These are phyloP conservation scores for Ophiostoma ulmi DNA, from an alignment of 2,329 filamentous ascomycete genomes.

Conservation along the genomic window DNA sequence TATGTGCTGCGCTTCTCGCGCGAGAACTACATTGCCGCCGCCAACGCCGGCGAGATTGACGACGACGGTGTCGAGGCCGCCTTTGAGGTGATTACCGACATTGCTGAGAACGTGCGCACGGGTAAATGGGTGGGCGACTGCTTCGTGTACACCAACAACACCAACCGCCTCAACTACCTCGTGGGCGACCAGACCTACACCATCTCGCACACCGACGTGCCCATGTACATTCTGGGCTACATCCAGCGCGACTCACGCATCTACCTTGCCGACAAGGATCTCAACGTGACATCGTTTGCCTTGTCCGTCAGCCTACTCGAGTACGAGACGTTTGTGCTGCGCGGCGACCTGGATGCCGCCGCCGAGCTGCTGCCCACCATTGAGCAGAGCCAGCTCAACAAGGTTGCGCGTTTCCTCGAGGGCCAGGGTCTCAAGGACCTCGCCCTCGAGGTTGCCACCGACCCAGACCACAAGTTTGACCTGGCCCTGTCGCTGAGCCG, in stretches of 20 bases:
- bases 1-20: conserved; percentile 90
- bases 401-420: conserved; percentile 92
- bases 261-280: conserved; percentile 93
- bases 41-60: conserved; percentile 77
- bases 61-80: conserved; percentile 90
- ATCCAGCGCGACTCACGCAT: conserved; percentile 92
- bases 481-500: conserved; percentile 78
- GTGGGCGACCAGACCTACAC: conserved; percentile 98
- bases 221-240: conserved; percentile 93
- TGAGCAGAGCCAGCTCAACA: conserved; percentile 90
- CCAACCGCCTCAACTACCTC: conserved; percentile 94
- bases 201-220: conserved; percentile 91
- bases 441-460: conserved; percentile 88
- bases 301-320: conserved; percentile 90
- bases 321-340: conserved; percentile 92
- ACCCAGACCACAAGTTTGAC: conserved; percentile 94
- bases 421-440: conserved; percentile 85
- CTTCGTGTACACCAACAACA: conserved; percentile 97
- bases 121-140: conserved; percentile 98
- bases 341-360: conserved; percentile 87
- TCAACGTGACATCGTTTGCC: conserved; percentile 82
- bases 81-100: conserved; percentile 93
- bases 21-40: conserved; percentile 78
- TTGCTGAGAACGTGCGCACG: conserved; percentile 86
- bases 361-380: conserved; percentile 79